Percentiles rank a stretch among this genome's conserved stretches.
Evolutionary conservation across 2,329 filamentous ascomycete genomes (phyloP).

Genomic region (Whalleya microplaca): DNA sequence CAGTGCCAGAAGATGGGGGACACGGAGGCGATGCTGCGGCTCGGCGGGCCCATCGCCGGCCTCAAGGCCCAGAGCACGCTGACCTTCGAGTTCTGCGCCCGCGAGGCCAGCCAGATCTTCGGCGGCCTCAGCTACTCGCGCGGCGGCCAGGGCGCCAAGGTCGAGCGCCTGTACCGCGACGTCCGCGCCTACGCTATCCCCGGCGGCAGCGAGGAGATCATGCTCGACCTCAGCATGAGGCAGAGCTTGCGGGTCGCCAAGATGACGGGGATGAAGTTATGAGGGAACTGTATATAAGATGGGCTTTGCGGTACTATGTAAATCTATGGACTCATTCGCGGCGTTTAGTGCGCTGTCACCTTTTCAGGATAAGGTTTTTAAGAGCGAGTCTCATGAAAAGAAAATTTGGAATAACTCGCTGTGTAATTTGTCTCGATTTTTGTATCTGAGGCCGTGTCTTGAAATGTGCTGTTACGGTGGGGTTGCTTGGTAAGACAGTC

Average conservation of each 20-base stretch:
- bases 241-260: slow-evolving; percentile 88
- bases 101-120: slow-evolving; percentile 97
- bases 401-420: too few species aligned
- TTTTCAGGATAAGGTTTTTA: too few species aligned
- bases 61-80: slow-evolving; percentile 93
- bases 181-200: slow-evolving; percentile 96
- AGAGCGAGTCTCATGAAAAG: too few species aligned
- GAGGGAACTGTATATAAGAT: slow-evolving; percentile 33
- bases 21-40: slow-evolving; percentile 92
- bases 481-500: too few species aligned
- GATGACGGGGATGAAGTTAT: slow-evolving; percentile 95
- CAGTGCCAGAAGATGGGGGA: slow-evolving; percentile 94
- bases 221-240: slow-evolving; percentile 94
- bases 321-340: neutral
- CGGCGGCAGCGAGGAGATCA: slow-evolving; percentile 96
- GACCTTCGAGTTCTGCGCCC: slow-evolving; percentile 96
- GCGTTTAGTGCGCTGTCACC: too few species aligned
- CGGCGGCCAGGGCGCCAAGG: slow-evolving; percentile 92
- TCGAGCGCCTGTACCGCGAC: slow-evolving; percentile 92
- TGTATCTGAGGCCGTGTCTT: too few species aligned
- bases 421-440: too few species aligned
- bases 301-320: neutral
- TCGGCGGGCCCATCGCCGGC: slow-evolving; percentile 90
- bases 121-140: slow-evolving; percentile 90
- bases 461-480: too few species aligned